phyloP scores from a whole-genome alignment of 2,329 filamentous ascomycete species.

The Colletotrichum zoysiae region DNA sequence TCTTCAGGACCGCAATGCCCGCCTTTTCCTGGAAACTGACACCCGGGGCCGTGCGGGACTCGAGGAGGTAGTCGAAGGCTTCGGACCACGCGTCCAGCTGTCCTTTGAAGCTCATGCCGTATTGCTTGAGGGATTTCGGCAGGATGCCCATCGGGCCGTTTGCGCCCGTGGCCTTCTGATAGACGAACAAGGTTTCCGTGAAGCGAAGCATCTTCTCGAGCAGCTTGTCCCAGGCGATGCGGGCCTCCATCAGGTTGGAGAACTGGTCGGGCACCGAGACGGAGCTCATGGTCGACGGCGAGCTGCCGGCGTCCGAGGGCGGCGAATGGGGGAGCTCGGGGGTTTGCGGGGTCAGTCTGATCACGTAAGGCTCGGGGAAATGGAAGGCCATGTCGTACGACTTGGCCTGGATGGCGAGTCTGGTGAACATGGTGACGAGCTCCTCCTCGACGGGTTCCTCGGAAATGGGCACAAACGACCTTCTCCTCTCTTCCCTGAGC shows the following conservation, averaged over 20 bases:
- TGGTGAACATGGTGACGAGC: constrained; percentile 72
- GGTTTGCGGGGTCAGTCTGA: constrained; percentile 60
- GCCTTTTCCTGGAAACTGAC: constrained; percentile 68
- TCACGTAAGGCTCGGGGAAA: constrained; percentile 72
- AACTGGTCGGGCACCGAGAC: constrained; percentile 61
- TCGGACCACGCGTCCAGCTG: constrained; percentile 67
- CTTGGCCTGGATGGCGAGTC: constrained; percentile 74
- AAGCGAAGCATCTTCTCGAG: constrained; percentile 70
- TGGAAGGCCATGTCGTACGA: constrained; percentile 78
- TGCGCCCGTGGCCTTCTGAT: constrained; percentile 54
- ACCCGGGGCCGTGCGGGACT: constrained; percentile 60
- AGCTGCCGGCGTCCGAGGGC: constrained; percentile 55
- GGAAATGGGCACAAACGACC: constrained; percentile 53
- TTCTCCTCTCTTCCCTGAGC: constrained; percentile 60
- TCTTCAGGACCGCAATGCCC: constrained; percentile 72
- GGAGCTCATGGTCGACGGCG: constrained; percentile 55
- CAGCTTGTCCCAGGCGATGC: constrained; percentile 67
- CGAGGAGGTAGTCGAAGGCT: constrained; percentile 69
- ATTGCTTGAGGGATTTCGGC: constrained; percentile 61
- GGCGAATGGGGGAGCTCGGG: constrained; percentile 55
- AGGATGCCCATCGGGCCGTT: constrained; percentile 67
- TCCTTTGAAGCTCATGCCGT: constrained; percentile 61
- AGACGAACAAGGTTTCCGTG: constrained; percentile 66
- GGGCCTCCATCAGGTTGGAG: constrained; percentile 64
- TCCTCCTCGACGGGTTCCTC: constrained; percentile 69